A percentile compares a stretch with the other conserved stretches of the same genome.
phyloP scores from a whole-genome alignment of 495 filamentous ascomycete genomes.

The Cairneyella variabilis region DNA sequence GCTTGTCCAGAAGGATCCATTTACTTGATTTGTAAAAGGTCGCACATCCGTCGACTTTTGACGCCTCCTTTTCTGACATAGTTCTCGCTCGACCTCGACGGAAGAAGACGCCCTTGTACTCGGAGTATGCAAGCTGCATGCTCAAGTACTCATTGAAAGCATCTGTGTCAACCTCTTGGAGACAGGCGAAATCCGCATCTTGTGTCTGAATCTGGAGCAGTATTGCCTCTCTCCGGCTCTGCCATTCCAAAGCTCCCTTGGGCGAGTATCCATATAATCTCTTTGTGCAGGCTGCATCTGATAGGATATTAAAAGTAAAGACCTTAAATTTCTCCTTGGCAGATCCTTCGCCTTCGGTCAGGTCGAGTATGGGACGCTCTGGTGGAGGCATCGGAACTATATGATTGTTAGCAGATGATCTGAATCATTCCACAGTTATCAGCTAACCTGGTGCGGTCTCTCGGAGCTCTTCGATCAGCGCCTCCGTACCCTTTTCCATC shows the following conservation, averaged over 20 bases:
- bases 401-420: too few species aligned
- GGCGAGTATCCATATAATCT: slow-evolving; percentile 87
- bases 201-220: slow-evolving; percentile 74
- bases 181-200: slow-evolving; percentile 81
- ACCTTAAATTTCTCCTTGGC: slow-evolving; percentile 61
- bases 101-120: slow-evolving; percentile 92
- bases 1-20: slow-evolving; percentile 89
- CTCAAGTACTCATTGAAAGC: slow-evolving; percentile 88
- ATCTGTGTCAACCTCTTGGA: slow-evolving; percentile 89
- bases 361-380: slow-evolving; percentile 37
- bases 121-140: slow-evolving; percentile 71
- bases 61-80: slow-evolving; percentile 84
- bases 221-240: slow-evolving; percentile 77
- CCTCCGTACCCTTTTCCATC: slow-evolving; percentile 80
- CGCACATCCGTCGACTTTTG: slow-evolving; percentile 87
- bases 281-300: slow-evolving; percentile 83
- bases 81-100: slow-evolving; percentile 82
- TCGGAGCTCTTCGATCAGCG: slow-evolving; percentile 74
- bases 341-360: slow-evolving; percentile 46
- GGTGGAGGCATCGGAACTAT: slow-evolving; percentile 67
- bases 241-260: slow-evolving; percentile 73
- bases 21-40: slow-evolving; percentile 92
- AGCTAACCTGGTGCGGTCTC: too few species aligned
- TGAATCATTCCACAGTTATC: too few species aligned
- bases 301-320: slow-evolving; percentile 90